phyloP scores from a whole-genome alignment of 176 grass and related monocot genomes.

The Cymbopogon citratus region DNA sequence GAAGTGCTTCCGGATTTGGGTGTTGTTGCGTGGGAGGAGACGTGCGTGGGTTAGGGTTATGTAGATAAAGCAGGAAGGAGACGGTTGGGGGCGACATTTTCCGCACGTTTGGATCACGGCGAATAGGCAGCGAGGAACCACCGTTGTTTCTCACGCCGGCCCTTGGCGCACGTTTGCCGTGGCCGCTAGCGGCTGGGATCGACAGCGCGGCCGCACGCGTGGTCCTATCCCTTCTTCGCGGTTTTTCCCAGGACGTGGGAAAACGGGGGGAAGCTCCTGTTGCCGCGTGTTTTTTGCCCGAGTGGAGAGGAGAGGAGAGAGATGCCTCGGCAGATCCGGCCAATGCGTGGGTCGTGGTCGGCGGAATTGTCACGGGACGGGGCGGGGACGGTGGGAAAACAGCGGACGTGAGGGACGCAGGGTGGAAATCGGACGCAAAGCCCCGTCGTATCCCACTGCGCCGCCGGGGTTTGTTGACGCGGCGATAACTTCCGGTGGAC shows the following conservation, averaged over 20 bases:
- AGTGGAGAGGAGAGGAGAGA: too few species aligned
- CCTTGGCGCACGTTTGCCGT: neutral
- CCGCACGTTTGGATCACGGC: conserved; percentile 9
- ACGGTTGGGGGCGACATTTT: neutral
- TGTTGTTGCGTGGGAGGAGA: neutral
- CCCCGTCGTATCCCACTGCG: too few species aligned
- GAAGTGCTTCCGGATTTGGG: neutral
- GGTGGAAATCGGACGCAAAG: too few species aligned
- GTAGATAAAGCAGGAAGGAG: neutral
- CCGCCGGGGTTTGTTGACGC: too few species aligned
- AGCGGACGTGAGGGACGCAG: too few species aligned
- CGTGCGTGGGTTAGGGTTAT: neutral
- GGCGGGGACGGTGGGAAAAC: too few species aligned
- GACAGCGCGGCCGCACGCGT: neutral
- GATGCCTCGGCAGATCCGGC: neutral
- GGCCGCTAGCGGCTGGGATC: neutral
- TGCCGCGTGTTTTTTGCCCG: neutral
- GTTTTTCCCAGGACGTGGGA: neutral
- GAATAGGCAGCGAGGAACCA: neutral
- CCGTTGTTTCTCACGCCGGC: conserved; percentile 4
- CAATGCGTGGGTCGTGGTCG: too few species aligned
- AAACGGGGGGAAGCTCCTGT: neutral
- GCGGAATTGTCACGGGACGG: too few species aligned
- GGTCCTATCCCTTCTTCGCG: neutral
- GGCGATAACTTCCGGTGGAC: too few species aligned